Percentiles rank a stretch among this genome's conserved stretches.
Evolutionary conservation across 1,139 yeast species (phyloP).

Genomic region (Suhomyces anneliseae): DNA sequence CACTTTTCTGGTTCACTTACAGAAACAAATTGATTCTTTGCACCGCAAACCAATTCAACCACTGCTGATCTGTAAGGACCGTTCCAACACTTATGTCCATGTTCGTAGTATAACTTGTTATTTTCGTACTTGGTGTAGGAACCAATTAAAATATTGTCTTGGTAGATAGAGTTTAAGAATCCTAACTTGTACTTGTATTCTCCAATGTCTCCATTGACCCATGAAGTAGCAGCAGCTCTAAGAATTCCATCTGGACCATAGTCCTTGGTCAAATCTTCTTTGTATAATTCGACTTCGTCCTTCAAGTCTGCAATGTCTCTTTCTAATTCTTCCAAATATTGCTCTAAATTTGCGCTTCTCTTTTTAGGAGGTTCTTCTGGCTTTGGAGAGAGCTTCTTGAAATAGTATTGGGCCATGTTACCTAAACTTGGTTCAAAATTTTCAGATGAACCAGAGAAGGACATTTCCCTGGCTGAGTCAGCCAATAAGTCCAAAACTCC

Average conservation of each 20-base stretch:
- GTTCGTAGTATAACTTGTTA: slow-evolving; percentile 42
- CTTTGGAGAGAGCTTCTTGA: slow-evolving; percentile 10
- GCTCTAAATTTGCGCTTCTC: neutral
- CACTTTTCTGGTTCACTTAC: slow-evolving; percentile 92
- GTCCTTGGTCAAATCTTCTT: slow-evolving; percentile 42
- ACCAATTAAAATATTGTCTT: slow-evolving; percentile 63
- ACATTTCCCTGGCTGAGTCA: slow-evolving; percentile 1
- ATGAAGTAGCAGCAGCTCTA: slow-evolving; percentile 53
- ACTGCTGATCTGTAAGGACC: slow-evolving; percentile 81
- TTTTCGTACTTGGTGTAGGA: slow-evolving; percentile 37
- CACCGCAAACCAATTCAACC: slow-evolving; percentile 70
- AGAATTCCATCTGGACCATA: slow-evolving; percentile 69
- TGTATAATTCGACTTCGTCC: slow-evolving; percentile 21
- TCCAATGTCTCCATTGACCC: slow-evolving; percentile 54
- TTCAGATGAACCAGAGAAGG: neutral
- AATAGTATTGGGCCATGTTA: slow-evolving; percentile 29
- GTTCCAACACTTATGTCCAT: slow-evolving; percentile 93
- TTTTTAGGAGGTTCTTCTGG: neutral
- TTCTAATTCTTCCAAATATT: slow-evolving; percentile 17
- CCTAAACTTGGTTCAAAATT: slow-evolving; percentile 21
- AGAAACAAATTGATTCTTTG: slow-evolving; percentile 49
- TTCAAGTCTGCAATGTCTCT: slow-evolving; percentile 17
- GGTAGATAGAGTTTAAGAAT: slow-evolving; percentile 57
- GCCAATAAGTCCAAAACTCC: slow-evolving; percentile 1
- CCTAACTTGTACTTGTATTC: slow-evolving; percentile 72